phyloP scores from a whole-genome alignment of 2,329 filamentous ascomycete genomes.

The Exophiala calicioides region DNA sequence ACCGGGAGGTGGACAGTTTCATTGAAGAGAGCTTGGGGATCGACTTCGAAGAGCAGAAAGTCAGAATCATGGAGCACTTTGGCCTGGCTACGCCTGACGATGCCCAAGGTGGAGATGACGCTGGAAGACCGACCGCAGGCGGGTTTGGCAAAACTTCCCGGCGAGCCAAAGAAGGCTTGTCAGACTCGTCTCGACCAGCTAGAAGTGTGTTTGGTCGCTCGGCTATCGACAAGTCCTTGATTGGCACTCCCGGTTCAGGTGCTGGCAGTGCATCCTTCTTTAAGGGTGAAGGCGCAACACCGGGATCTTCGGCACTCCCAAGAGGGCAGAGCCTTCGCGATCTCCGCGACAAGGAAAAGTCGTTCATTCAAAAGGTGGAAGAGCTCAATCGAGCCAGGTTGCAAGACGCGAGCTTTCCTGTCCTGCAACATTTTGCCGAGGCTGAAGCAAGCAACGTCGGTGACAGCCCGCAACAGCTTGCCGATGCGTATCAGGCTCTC shows the following conservation, averaged over 20 bases:
- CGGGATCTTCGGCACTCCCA: constrained; percentile 53
- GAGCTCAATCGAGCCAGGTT: constrained; percentile 73
- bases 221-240: constrained; percentile 77
- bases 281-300: constrained; percentile 57
- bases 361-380: constrained; percentile 77
- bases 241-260: constrained; percentile 70
- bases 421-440: constrained; percentile 73
- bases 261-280: constrained; percentile 66
- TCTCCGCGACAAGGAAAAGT: constrained; percentile 78
- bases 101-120: constrained; percentile 43
- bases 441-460: constrained; percentile 72
- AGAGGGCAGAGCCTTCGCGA: constrained; percentile 71
- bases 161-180: constrained; percentile 8
- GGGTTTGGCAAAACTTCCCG: constrained; percentile 50
- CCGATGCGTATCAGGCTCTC: constrained; percentile 80
- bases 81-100: constrained; percentile 66
- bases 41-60: constrained; percentile 93
- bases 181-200: constrained; percentile 6
- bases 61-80: constrained; percentile 94
- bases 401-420: constrained; percentile 66
- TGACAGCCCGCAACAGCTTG: constrained; percentile 70
- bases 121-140: constrained; percentile 37
- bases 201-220: constrained; percentile 68
- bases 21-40: constrained; percentile 92
- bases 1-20: constrained; percentile 89